These are phyloP conservation scores for Withania somnifera DNA, from an alignment of 305 asterid genomes.

Conservation along the genomic window DNA sequence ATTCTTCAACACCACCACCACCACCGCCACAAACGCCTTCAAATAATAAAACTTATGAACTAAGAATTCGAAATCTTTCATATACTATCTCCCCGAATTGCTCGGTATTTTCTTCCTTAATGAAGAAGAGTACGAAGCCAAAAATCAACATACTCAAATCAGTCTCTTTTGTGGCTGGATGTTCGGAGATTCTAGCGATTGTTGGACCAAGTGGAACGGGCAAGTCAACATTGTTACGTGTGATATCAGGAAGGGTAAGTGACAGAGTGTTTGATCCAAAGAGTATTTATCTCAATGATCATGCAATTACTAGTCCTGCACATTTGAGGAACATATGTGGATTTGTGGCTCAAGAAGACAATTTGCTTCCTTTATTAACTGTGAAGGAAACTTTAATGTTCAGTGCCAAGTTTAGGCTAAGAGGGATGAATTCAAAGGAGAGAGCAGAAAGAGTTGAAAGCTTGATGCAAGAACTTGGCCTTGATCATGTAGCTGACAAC, in stretches of 20 bases:
- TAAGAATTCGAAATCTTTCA: conserved; percentile 49
- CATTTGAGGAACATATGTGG: conserved; percentile 71
- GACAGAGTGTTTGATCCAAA: conserved; percentile 43
- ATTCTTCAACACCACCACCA: conserved; percentile 34
- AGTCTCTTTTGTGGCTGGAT: conserved; percentile 55
- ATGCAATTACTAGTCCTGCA: conserved; percentile 27
- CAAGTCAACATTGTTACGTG: conserved; percentile 56
- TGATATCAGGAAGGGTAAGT: conserved; percentile 53
- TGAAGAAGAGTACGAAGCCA: conserved; percentile 24
- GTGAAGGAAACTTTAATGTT: conserved; percentile 69
- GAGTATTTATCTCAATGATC: conserved; percentile 38
- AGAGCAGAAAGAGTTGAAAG: conserved; percentile 44
- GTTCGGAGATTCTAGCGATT: conserved; percentile 58
- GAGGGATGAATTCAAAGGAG: conserved; percentile 29
- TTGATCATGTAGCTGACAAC: conserved; percentile 50
- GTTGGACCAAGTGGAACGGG: conserved; percentile 95
- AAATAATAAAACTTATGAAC: conserved; percentile 20
- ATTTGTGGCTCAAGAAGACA: conserved; percentile 78
- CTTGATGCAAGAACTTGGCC: conserved; percentile 76
- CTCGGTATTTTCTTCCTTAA: conserved; percentile 10
- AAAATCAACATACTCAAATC: conserved; percentile 50
- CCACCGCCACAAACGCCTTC: conserved; percentile 21
- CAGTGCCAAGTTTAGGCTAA: conserved; percentile 59
- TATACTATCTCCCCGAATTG: conserved; percentile 31
- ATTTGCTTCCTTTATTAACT: conserved; percentile 63